These are phyloP conservation scores for Zanthoxylum bungeanum DNA, from an alignment of 345 rosid species.

Conservation along the genomic window DNA sequence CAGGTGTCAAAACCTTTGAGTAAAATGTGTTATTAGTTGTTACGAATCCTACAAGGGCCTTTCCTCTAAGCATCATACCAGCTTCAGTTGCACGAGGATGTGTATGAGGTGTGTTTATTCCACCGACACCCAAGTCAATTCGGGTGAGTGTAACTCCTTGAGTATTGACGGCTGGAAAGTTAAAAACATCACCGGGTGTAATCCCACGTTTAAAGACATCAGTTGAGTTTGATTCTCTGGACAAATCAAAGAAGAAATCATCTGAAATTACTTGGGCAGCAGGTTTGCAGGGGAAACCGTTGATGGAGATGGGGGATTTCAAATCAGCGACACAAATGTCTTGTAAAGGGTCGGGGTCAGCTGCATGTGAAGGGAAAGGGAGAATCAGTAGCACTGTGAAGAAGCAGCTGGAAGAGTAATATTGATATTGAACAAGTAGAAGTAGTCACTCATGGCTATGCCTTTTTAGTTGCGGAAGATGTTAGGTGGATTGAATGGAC, in stretches of 20 bases:
- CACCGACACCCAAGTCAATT: constrained; percentile 54
- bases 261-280: constrained; percentile 39
- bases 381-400: constrained; percentile 31
- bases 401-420: too few relatives aligned
- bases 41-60: constrained; percentile 61
- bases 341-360: constrained; percentile 64
- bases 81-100: constrained; percentile 66
- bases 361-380: constrained; percentile 29
- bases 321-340: constrained; percentile 67
- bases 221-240: constrained; percentile 44
- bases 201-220: constrained; percentile 24
- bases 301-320: constrained; percentile 36
- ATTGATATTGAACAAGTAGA: too few relatives aligned
- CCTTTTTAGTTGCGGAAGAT: too few relatives aligned
- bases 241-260: constrained; percentile 65
- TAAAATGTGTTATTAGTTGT: constrained; percentile 38
- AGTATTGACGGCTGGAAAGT: constrained; percentile 61
- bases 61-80: constrained; percentile 53
- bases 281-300: constrained; percentile 77
- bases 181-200: constrained; percentile 41
- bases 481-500: too few relatives aligned
- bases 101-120: constrained; percentile 66
- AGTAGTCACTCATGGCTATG: too few relatives aligned
- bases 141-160: constrained; percentile 71
- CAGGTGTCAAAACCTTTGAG: constrained; percentile 45